Evolutionary conservation across 106 monocot genomes (phyloP).

Genomic region (Posidonia australis): DNA sequence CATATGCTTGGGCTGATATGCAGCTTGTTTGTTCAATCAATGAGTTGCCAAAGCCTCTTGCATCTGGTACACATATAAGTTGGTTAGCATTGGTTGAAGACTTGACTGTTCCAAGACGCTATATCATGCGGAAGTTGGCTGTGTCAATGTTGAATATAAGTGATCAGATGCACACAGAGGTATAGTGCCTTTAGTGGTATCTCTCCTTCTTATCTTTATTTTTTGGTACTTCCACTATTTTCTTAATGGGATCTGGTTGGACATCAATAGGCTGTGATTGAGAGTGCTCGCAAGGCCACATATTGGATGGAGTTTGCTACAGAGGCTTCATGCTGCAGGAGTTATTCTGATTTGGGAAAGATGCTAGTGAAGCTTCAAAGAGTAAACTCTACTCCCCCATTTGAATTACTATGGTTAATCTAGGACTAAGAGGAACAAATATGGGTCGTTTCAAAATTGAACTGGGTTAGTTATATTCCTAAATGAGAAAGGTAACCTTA

Average conservation of each 20-base stretch:
- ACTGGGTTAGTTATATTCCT: too few species aligned
- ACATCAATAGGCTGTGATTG: constrained; percentile 44
- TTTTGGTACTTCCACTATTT: background rate
- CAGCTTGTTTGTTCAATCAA: constrained; percentile 58
- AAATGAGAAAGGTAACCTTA: too few species aligned
- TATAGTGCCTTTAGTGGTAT: constrained; percentile 11
- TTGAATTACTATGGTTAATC: background rate
- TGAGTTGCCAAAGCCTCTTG: constrained; percentile 64
- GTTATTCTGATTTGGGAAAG: constrained; percentile 63
- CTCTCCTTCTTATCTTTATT: background rate
- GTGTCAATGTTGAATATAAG: constrained; percentile 18
- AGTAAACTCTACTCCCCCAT: constrained; percentile 18
- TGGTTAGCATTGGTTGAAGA: constrained; percentile 82
- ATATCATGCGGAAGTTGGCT: constrained; percentile 17
- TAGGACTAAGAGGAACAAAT: background rate
- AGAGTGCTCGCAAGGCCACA: constrained; percentile 44
- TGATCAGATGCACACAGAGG: constrained; percentile 61
- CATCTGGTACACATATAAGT: constrained; percentile 56
- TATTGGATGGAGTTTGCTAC: constrained; percentile 69
- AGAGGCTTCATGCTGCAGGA: constrained; percentile 58
- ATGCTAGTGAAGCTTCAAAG: constrained; percentile 74
- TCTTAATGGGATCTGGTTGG: background rate
- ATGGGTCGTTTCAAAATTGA: too few species aligned
- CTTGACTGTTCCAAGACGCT: constrained; percentile 20
- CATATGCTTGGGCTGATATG: constrained; percentile 80